Base-by-base conservation (phyloP, 2,329 filamentous ascomycete species). In the Colletotrichum coccodes region DNA sequence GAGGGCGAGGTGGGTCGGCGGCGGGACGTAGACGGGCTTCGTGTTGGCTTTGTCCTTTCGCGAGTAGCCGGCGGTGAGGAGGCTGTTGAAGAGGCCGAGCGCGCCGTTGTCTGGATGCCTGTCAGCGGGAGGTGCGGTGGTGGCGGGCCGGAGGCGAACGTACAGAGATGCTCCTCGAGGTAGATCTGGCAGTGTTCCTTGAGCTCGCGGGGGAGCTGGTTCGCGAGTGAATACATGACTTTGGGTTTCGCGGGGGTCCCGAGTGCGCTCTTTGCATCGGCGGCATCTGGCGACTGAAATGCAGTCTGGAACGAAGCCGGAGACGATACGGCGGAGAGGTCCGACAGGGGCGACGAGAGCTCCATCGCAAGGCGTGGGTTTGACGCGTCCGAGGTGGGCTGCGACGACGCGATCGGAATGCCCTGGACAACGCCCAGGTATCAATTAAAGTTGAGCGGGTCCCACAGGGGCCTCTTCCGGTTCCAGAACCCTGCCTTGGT, bases 131-230 rank as follows among this genome's bases (percentile, higher is more conserved):
- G 36, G 28, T 9, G 28, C n/a, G 18, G 21, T 44, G 32, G 28
- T 9, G 11, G 28, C 14, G 53, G 44, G 44, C 30, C 21, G 44
- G 65, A 65, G 61, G 68, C 70, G 28, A 63, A 78, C 84, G 64
- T 81, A 91, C 90, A 92, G 32, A 94, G 86, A 65, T 89, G 85
- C 79, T 95, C 93, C 78, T 95, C 93, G 0, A 95, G 83, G 76
- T 92, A 92, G 50, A 94, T 91, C 65, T 89, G 87, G 72, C 88
- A 89, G 74, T 94, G 90, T 66, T 89, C 83, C 63, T 85, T 87
- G 21, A 95, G 79, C 73, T 92, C 89, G 66, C 85, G 88, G 1
- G 90, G 88, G 14, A 94, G 79, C 47, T 81, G 79, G 70, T 81
- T 84, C 7, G 86, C 84, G 21, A n/a, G 23, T 14, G 53, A 32